A percentile compares a stretch with the other conserved stretches of the same genome.
These are phyloP conservation scores for Pythium diclinum DNA, from an alignment of 352 stramenopile genomes.

Conservation along the genomic window DNA sequence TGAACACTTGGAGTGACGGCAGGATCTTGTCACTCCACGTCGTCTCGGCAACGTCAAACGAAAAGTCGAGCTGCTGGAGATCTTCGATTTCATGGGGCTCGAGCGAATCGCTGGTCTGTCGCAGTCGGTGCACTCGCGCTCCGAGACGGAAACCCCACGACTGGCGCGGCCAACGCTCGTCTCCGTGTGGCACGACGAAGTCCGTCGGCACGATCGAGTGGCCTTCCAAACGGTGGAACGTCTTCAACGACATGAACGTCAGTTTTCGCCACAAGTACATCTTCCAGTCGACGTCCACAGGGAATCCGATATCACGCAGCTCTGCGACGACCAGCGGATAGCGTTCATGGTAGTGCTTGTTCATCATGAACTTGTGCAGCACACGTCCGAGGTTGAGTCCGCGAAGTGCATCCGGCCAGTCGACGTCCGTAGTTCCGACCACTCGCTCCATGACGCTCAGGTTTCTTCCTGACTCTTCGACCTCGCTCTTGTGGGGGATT, in stretches of 20 bases:
- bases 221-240: constrained; percentile 33
- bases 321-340: constrained; percentile 15
- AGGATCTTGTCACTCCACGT: constrained; percentile 24
- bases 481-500: constrained; percentile 6
- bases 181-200: constrained; percentile 38
- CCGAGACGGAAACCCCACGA: constrained; percentile 41
- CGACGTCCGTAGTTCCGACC: neutral
- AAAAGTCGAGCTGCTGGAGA: constrained; percentile 26
- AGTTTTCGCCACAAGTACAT: constrained; percentile 18
- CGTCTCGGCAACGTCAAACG: constrained; percentile 23
- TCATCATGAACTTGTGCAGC: constrained; percentile 29
- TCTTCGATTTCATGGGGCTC: constrained; percentile 15
- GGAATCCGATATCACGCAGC: constrained; percentile 22
- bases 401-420: constrained; percentile 13
- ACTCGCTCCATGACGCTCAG: constrained; percentile 3
- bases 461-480: neutral
- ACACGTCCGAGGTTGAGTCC: constrained; percentile 26
- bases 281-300: constrained; percentile 25
- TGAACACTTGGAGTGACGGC: constrained; percentile 21
- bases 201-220: constrained; percentile 34
- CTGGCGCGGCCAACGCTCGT: constrained; percentile 29
- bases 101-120: constrained; percentile 10
- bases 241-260: constrained; percentile 24
- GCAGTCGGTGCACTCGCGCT: constrained; percentile 26
- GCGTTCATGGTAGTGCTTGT: constrained; percentile 18